Conservation (phyloP, 2,329 filamentous ascomycete species). For the Ascochyta lentis region DNA sequence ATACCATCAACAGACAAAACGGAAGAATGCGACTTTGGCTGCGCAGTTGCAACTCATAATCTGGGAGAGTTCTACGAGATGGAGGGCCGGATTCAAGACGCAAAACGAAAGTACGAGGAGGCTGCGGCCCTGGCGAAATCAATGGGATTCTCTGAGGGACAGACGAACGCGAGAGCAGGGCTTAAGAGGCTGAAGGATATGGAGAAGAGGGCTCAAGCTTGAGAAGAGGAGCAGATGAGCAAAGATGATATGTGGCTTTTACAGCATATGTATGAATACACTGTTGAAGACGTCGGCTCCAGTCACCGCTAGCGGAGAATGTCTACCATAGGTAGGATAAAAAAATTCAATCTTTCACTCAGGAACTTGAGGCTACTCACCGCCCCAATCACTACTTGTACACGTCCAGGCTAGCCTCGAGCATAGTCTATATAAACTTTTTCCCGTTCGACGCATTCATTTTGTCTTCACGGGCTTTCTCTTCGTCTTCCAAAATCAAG, state of each 20-base stretch:
- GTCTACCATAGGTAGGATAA: no score
- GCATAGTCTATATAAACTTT: no score
- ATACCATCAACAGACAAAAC: conserved; percentile 72
- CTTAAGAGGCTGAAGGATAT: conserved; percentile 45
- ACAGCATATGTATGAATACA: not conserved
- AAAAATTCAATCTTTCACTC: no score
- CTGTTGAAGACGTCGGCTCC: not conserved
- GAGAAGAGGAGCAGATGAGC: not conserved
- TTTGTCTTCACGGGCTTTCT: no score
- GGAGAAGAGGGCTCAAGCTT: conserved; percentile 21
- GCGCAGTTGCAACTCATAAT: conserved; percentile 84
- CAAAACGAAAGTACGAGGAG: conserved; percentile 72
- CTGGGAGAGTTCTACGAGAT: conserved; percentile 84
- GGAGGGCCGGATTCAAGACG: conserved; percentile 69
- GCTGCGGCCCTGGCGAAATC: conserved; percentile 65
- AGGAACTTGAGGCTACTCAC: no score
- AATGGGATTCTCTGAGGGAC: conserved; percentile 56
- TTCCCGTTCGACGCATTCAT: no score
- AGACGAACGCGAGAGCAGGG: conserved; percentile 50
- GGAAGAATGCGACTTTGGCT: conserved; percentile 82
- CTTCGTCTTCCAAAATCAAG: no score
- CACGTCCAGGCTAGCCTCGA: no score
- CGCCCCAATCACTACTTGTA: no score
- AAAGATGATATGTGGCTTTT: not conserved
- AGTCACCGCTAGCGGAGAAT: no score